A percentile compares a stretch with the other conserved stretches of the same genome.
Conservation (phyloP, 1,139 yeast species). For the Sugiyamaella castrensis region DNA sequence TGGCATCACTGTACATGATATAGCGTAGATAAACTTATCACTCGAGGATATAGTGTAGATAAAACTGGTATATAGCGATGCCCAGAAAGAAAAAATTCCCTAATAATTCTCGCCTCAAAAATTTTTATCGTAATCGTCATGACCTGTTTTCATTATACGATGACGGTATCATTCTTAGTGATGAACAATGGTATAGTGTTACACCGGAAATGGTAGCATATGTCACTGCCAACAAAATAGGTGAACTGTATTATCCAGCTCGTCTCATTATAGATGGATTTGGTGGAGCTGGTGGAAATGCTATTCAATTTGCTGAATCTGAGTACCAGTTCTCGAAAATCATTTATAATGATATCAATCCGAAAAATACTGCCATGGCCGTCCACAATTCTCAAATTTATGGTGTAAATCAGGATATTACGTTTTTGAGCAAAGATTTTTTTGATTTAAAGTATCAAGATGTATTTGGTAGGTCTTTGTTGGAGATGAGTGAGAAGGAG, state of each 20-base stretch:
- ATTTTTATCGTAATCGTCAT: constrained; percentile 63
- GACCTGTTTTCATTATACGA: constrained; percentile 58
- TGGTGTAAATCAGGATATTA: constrained; percentile 43
- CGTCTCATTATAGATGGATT: constrained; percentile 60
- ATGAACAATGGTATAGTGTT: constrained; percentile 86
- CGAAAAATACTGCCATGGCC: constrained; percentile 63
- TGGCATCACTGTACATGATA: too few relatives aligned
- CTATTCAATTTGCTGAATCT: constrained; percentile 63
- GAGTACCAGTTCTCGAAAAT: constrained; percentile 35
- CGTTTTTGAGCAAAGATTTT: constrained; percentile 29
- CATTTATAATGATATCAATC: constrained; percentile 65
- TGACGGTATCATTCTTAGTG: constrained; percentile 68
- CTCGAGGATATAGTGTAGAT: too few relatives aligned
- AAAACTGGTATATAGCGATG: too few relatives aligned
- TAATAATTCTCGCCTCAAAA: constrained; percentile 22
- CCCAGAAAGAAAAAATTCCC: neutral
- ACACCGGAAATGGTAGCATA: constrained; percentile 79
- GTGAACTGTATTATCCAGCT: constrained; percentile 50
- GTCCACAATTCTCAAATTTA: constrained; percentile 71
- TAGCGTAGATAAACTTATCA: too few relatives aligned
- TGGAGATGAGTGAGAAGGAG: neutral
- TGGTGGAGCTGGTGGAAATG: constrained; percentile 96
- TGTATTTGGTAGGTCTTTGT: neutral
- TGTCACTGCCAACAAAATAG: constrained; percentile 53
- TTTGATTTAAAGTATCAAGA: constrained; percentile 19